Conservation (phyloP, 768 basidiomycete species). For the Obba rivulosa region DNA sequence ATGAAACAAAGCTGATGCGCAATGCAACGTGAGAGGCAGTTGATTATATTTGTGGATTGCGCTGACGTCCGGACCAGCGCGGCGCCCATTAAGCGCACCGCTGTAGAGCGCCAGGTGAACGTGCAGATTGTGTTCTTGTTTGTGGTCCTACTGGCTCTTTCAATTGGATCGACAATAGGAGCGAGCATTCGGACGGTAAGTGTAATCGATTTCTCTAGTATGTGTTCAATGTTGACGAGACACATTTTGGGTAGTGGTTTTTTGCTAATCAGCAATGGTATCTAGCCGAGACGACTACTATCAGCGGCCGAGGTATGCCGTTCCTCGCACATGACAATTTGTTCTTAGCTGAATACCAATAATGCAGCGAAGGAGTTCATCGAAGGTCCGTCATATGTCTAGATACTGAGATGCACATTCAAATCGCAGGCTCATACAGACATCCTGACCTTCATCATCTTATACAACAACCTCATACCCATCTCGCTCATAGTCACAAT, state of each 20-base stretch:
- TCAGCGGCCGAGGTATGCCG: conserved; percentile 58
- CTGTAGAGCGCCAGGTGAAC: conserved; percentile 95
- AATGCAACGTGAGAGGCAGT: conserved; percentile 81
- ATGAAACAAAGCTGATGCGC: conserved; percentile 97
- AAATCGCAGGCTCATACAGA: conserved; percentile 40
- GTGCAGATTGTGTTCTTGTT: conserved; percentile 95
- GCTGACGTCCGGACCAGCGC: conserved; percentile 44
- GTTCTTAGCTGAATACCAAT: conserved; percentile 4
- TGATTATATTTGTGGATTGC: neutral
- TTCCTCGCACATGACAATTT: conserved; percentile 1
- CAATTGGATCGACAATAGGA: conserved; percentile 88
- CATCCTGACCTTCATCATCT: conserved; percentile 95
- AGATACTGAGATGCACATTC: neutral
- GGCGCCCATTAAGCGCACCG: conserved; percentile 94
- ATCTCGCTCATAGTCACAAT: conserved; percentile 99
- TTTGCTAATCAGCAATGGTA: conserved; percentile 90
- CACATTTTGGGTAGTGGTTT: conserved; percentile 58
- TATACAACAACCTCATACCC: conserved; percentile 98
- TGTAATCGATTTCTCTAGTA: neutral
- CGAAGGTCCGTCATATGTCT: conserved; percentile 51
- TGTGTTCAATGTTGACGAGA: neutral
- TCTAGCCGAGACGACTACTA: conserved; percentile 55
- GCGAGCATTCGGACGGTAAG: conserved; percentile 77
- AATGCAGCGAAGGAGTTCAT: conserved; percentile 66
- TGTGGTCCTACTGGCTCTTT: conserved; percentile 78